Conservation (phyloP, 768 basidiomycete species). For the Tricholoma terreum region DNA sequence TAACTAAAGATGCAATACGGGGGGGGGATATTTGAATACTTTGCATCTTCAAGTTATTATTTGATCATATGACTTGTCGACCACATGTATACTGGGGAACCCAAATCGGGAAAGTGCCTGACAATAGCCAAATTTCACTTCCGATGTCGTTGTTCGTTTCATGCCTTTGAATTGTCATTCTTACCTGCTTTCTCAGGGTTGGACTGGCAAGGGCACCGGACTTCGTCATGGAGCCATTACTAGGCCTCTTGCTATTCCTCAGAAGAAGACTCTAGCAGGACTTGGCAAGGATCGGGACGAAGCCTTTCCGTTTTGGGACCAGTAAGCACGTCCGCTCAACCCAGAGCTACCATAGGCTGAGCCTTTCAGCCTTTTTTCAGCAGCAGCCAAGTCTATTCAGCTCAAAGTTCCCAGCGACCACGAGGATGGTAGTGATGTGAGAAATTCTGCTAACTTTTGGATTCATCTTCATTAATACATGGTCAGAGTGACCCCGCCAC, state of each 20-base stretch:
- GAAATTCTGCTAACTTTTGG: background rate
- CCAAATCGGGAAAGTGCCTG: too few relatives aligned
- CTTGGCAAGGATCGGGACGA: slow-evolving; percentile 93
- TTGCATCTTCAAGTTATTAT: too few relatives aligned
- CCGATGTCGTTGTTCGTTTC: background rate
- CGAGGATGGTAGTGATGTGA: slow-evolving; percentile 36
- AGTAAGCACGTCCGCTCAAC: slow-evolving; percentile 51
- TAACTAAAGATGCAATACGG: too few relatives aligned
- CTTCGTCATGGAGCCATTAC: slow-evolving; percentile 81
- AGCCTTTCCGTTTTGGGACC: slow-evolving; percentile 97
- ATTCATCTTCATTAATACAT: background rate
- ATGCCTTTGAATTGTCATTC: slow-evolving; percentile 74
- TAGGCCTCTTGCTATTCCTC: slow-evolving; percentile 72
- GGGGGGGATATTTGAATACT: too few relatives aligned
- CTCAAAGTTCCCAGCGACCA: slow-evolving; percentile 58
- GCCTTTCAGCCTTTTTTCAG: slow-evolving; percentile 65
- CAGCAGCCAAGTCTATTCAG: slow-evolving; percentile 80
- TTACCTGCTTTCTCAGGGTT: slow-evolving; percentile 79
- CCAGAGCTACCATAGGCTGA: background rate
- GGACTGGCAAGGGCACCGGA: slow-evolving; percentile 82
- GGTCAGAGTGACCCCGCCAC: slow-evolving; percentile 5
- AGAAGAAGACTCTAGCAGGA: slow-evolving; percentile 83
- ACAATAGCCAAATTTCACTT: too few relatives aligned
- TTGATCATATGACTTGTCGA: too few relatives aligned
- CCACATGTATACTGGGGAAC: too few relatives aligned